Base-by-base conservation (phyloP, 2,329 filamentous ascomycete genomes). In the Ophiognomonia clavigignenti-juglandacearum region DNA sequence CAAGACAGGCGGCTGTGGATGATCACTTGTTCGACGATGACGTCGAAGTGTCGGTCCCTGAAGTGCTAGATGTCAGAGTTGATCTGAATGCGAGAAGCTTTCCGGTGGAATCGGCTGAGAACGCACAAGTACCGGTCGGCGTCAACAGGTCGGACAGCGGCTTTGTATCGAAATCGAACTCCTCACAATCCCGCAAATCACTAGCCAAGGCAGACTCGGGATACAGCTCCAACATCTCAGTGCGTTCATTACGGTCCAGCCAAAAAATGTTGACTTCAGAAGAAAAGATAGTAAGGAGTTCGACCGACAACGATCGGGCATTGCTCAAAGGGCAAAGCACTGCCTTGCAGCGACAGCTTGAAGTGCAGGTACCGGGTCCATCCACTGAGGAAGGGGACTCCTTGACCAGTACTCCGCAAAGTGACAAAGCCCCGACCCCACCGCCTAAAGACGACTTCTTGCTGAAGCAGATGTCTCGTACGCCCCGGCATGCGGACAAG, bases 121-220 rank as follows among this genome's bases (percentile, higher is more conserved):
- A 48, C 45, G 20, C 48, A 45, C 56, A 55, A 48, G 47, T 56
- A 34, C 26, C 44, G 37, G 39, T 56, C 48, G 51, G 57, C 38
- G 40, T 73, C 7, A 55, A 54, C 6, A 64, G 68, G 42, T 64
- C 67, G 3, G 75, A 79, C 48, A 80, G 76, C 51, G 77, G 74
- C 3, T 68, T 77, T 37, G 62, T 69, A 23, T 70, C 72, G 2
- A 74, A 68, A 44, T 70, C 71, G 4, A 67, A 71, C 41, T 61
- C 50, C n/a, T 52, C 50, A 9, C 42, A 54, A 13, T 66, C 69
- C 1, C 64, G 64, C 14, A 73, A 69, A 45, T 61, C 72, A 5
- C 62, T 78, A n/a, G 70, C 73, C 26, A 80, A 80, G 52, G 72
- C 76, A 32, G 79, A 83, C 56, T 82, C 78, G 22, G 78, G 78